Base-by-base conservation (phyloP, 2,329 filamentous ascomycete species). In the Metarhizium brunneum region DNA sequence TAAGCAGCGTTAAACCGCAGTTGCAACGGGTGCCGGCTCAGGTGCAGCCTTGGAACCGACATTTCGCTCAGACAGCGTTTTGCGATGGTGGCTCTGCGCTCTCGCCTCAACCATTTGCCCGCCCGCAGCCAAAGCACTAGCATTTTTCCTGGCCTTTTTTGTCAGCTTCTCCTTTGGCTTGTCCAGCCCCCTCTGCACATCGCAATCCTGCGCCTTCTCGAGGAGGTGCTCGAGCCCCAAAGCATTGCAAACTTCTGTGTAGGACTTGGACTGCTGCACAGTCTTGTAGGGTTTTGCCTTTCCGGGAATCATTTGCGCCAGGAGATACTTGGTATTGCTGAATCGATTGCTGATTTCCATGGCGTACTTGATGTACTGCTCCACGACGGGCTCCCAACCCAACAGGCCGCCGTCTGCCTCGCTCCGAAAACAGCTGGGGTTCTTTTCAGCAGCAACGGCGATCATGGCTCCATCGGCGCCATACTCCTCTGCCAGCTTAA, bases 381-480 rank as follows among this genome's bases (percentile, higher is more conserved):
- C 79, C 3, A 88, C 88, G 1, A 95, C 85, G 52, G 92, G 85
- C 57, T 78, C 74, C 92, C 92, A 97, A 1, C 80, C 76, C 0
- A 83, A 79, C 38, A 85, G 66, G 1, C 89, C 90, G 11, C 90
- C 91, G 45, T 89, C 81, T 1, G 77, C 80, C 42, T 80, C 72
- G 1, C 79, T 69, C 43, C 88, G 81, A 76, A 99, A 99, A 65
- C 88, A 92, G 61, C 89, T 95, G 3, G 91, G 83, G 67, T 99
- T 99, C 60, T 86, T 83, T 75, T 99, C 94, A 1, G 94, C 94
- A 3, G 90, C 82, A 3, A 90, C 94, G 10, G 94, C 94, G 64
- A 99, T 97, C 94, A 99, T 99, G 58, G 90, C 94, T 6, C 92
- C 92, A 66, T 97, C 92, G 6, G 88, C 88, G n/a, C 85, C 86